Evolutionary conservation across 345 rosid species (phyloP).

Genomic region (Lepidium sativum): DNA sequence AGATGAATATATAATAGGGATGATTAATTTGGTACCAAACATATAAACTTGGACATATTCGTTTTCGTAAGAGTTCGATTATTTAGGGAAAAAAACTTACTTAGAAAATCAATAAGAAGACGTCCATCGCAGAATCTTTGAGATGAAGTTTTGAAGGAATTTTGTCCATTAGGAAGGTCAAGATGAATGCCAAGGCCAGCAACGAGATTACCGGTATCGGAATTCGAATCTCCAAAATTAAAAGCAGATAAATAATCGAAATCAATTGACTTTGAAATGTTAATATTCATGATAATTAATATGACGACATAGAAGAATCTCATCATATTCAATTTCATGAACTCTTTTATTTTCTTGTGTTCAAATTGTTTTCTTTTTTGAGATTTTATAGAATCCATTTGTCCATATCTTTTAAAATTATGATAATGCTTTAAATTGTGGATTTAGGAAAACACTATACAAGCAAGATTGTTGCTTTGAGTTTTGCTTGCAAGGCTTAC

Average conservation of each 20-base stretch:
- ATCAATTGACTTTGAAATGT: slow-evolving; percentile 19
- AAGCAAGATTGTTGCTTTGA: slow-evolving; percentile 25
- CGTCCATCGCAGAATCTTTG: slow-evolving; percentile 68
- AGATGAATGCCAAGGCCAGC: slow-evolving; percentile 45
- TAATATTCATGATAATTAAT: background rate
- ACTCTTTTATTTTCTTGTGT: background rate
- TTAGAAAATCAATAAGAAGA: slow-evolving; percentile 48
- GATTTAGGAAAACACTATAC: slow-evolving; percentile 17
- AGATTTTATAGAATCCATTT: background rate
- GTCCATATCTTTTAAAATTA: background rate
- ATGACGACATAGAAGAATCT: background rate
- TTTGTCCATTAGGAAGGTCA: slow-evolving; percentile 40
- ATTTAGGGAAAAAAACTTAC: slow-evolving; percentile 22
- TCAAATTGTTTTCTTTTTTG: background rate
- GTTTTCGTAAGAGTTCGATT: background rate
- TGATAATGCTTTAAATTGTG: slow-evolving; percentile 17
- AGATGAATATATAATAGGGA: background rate
- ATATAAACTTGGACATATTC: background rate
- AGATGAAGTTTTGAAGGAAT: slow-evolving; percentile 37
- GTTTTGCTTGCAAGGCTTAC: slow-evolving; percentile 21
- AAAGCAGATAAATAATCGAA: slow-evolving; percentile 43
- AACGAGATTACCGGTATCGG: slow-evolving; percentile 49
- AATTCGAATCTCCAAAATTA: slow-evolving; percentile 73
- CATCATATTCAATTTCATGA: background rate
- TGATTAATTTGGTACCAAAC: slow-evolving; percentile 4